Evolutionary conservation across 129 eudicot species (phyloP).

Genomic region (Pulicaria dysenterica): DNA sequence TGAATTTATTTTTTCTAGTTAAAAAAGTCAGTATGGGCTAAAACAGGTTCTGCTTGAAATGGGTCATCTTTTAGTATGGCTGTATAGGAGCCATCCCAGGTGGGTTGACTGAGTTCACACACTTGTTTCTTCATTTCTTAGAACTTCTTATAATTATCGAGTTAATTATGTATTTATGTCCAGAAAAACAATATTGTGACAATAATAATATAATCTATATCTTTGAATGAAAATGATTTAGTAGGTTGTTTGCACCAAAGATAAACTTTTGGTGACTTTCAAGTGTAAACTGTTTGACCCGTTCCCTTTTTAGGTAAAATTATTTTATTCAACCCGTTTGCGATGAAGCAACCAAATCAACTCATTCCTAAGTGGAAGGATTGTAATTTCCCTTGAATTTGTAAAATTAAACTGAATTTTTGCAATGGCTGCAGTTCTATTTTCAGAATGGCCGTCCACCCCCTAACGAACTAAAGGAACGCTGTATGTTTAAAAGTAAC

Average conservation of each 20-base stretch:
- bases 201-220: background rate
- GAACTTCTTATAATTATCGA: background rate
- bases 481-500: slow-evolving; percentile 50
- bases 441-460: slow-evolving; percentile 66
- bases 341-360: background rate
- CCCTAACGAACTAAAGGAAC: slow-evolving; percentile 58
- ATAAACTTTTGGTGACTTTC: no score
- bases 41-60: background rate
- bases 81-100: no score
- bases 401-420: slow-evolving; percentile 17
- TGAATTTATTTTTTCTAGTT: background rate
- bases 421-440: slow-evolving; percentile 58
- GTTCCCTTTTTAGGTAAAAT: background rate
- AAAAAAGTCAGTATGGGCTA: no score
- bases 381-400: background rate
- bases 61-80: background rate
- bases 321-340: background rate
- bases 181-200: background rate
- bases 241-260: background rate
- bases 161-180: background rate
- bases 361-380: background rate
- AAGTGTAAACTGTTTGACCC: background rate
- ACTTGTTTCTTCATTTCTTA: background rate
- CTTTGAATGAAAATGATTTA: background rate
- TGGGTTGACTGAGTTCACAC: background rate